Evolutionary conservation across 352 stramenopile genomes (phyloP).

Genomic region (Globisporangium solare): DNA sequence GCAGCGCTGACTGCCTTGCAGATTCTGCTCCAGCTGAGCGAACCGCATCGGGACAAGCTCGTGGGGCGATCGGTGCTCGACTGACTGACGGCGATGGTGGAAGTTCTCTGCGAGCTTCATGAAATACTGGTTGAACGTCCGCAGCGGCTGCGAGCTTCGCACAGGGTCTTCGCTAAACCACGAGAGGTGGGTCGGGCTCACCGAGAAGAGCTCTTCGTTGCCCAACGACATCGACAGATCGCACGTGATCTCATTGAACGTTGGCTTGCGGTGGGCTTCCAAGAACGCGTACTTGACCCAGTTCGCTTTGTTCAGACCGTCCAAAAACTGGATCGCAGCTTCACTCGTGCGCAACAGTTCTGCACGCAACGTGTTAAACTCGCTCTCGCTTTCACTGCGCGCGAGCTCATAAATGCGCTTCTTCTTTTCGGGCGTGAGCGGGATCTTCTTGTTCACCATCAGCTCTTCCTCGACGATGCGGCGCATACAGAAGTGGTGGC

Average conservation of each 20-base stretch:
- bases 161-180: slow-evolving; percentile 66
- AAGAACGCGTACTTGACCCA: slow-evolving; percentile 83
- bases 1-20: slow-evolving; percentile 71
- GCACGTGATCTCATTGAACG: slow-evolving; percentile 68
- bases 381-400: slow-evolving; percentile 60
- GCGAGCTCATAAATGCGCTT: slow-evolving; percentile 65
- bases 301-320: slow-evolving; percentile 45
- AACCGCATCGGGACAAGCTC: slow-evolving; percentile 64
- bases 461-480: slow-evolving; percentile 72
- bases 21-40: slow-evolving; percentile 57
- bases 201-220: slow-evolving; percentile 37
- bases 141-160: slow-evolving; percentile 57
- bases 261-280: slow-evolving; percentile 55
- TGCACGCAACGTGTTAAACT: slow-evolving; percentile 58
- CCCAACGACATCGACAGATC: slow-evolving; percentile 46
- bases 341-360: slow-evolving; percentile 52
- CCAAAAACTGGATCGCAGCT: slow-evolving; percentile 43
- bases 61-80: slow-evolving; percentile 44
- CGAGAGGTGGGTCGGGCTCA: slow-evolving; percentile 28
- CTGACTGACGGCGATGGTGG: slow-evolving; percentile 45
- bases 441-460: slow-evolving; percentile 49
- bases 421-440: slow-evolving; percentile 59
- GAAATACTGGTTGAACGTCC: slow-evolving; percentile 67
- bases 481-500: slow-evolving; percentile 69
- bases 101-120: slow-evolving; percentile 74